Evolutionary conservation across 495 filamentous ascomycete genomes (phyloP), one percentile per base, ranked within the genome.

Genomic region (Aspergillus coremiiformis): DNA sequence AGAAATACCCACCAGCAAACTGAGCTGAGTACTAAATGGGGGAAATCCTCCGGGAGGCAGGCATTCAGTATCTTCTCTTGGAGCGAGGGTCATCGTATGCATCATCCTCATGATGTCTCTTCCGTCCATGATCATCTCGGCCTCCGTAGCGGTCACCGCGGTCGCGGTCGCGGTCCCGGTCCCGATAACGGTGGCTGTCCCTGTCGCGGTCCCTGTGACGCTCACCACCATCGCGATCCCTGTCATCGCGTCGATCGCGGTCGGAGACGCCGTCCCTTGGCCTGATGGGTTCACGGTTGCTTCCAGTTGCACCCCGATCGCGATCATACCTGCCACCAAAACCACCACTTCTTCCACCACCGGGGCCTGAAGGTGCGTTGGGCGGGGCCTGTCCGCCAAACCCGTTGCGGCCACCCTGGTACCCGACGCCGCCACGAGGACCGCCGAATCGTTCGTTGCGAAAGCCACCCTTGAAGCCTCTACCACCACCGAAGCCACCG

Each of bases 311-410:
- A 42, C 72, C 71, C 62, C 76, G 69, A 59, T 75, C 71, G 54
- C 74, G 68, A 50, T 80, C 73, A 50, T 60, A 68, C 56, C 78
- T 73, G 62, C 71, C 75, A 41, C 74, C 76, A 45, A 67, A 73
- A 26, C 77, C 77, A 51, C 76, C 78, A 52, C 76, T 76, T 33
- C 78, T 72, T 55, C 77, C 78, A 60, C 81, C 84, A 50, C 86
- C 82, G n/a, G 87, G 87, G 26, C 87, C 87, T 55, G 85, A 84
- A 20, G 87, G 87, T 27, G 87, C 87, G 63, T 89, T 89, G 23
- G 85, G 83, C 47, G 86, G 87, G 44, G 87, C 74, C 51, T 78
- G 77, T 58, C 77, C 81, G 52, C 79, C 72, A 55, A 80, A 81
- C 17, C 82, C 82, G 42, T 79, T 76, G 39, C 76, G 71, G 15